Base-by-base conservation (phyloP, 371 early-diverging fungal species). In the Basidiobolus heterosporus region DNA sequence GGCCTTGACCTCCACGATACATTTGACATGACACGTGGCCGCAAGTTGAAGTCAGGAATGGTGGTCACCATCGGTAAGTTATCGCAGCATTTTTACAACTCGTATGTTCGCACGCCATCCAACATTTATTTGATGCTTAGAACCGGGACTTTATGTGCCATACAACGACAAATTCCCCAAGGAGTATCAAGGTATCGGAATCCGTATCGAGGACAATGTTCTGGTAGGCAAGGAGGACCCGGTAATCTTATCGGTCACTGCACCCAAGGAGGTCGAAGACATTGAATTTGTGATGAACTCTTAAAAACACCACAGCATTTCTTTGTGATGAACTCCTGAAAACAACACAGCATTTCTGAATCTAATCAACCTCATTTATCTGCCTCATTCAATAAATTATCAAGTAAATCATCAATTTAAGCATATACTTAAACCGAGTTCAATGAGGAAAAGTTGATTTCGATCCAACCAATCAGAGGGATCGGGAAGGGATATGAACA, bases 1-100 rank as follows among this genome's bases (percentile, higher is more conserved):
- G 98, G 98, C 4, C 50, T 93, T 51, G 94, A 94, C 59, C 84
- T 97, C 0, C 98, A 97, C 57, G 95, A 97, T 57, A 76, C 82
- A 1, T 72, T 72, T 36, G 71, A 75, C 44, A 62, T 91, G 8
- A 65, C 73, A 24, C 70, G 93, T 30, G 74, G 78, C 1, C 69
- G 73, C 44, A 69, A 61, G 46, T 60, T 97, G 38, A 70, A 72
- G 50, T 53, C 61, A 13, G 85, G 86, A 38, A 91, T 87, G 88
- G 89, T 91, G 14, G 69, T 97, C 36, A 97, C 97, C 0, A 83
- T 96, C 40, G 76, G 75, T 75, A 60, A 24, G 57, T 40, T 19
- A 0, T 40, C 16, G 14, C 2, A 13, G 7, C 37, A 39, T 18
- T 30, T 14, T 41, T 18, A 15, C 1, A 15, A 9, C n/a, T 18